Base-by-base conservation (phyloP, 2,329 filamentous ascomycete species). In the Dendryphion nanum region DNA sequence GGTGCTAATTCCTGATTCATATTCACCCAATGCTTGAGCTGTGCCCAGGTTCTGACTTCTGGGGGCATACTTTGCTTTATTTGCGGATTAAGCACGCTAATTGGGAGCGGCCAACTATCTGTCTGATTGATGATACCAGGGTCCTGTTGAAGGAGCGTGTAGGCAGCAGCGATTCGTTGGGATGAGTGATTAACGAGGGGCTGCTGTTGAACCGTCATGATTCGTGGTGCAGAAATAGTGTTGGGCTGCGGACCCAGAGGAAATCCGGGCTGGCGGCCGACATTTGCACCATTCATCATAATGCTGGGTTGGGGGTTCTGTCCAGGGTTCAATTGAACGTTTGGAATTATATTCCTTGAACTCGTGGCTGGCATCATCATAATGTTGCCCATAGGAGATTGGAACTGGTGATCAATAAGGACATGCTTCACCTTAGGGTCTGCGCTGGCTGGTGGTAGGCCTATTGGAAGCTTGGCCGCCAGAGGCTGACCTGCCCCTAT, bases 11-110 rank as follows among this genome's bases (percentile, higher is more conserved):
- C 42, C 6, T 65, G 60, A 39, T 78, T 78, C 30, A 71, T 63
- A 18, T 55, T 51, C 13, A 72, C 71, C 66, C 75, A 77, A 36
- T 73, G 63, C 55, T 80, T 81, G 5, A 82, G 63, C 38, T 79
- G 73, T 6, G 71, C 71, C 78, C 78, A 82, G 2, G 70, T 73
- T 47, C 70, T 74, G 17, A 80, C 64, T 10, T 73, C 59, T 19
- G 70, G 71, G 5, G 78, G 77, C 7, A 78, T 30, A 29, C 39
- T 54, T 32, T 56, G 47, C 35, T 46, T 51, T 13, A 57, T 41
- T 28, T 45, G 46, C 18, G 44, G 36, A 30, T 51, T 56, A 8
- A 64, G 35, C 3, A 61, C 50, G 30, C 50, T 57, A 4, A 55
- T 55, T 18, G 59, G 61, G 26, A 61, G 64, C 0, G 53, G 53